phyloP scores from a whole-genome alignment of 345 rosid genomes.

The Eutrema heterophyllum region DNA sequence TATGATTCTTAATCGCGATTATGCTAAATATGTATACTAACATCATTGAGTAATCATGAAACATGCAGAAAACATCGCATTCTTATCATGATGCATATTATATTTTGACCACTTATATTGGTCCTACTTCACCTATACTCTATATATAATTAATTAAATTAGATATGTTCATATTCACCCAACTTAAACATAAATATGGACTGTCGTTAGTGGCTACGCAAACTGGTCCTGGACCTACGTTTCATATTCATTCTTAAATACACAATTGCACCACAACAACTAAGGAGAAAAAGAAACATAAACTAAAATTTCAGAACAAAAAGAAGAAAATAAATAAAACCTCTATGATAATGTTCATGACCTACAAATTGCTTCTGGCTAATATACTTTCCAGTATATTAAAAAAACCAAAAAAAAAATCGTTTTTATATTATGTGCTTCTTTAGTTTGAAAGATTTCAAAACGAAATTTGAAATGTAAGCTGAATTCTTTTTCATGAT shows the following conservation, averaged over 20 bases:
- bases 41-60: slow-evolving; percentile 19
- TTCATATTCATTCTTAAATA: slow-evolving; percentile 15
- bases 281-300: neutral
- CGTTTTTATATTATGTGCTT: too few species aligned
- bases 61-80: slow-evolving; percentile 27
- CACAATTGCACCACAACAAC: neutral
- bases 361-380: slow-evolving; percentile 13
- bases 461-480: too few species aligned
- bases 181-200: neutral
- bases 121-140: slow-evolving; percentile 18
- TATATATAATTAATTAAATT: neutral
- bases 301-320: neutral
- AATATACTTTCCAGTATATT: neutral
- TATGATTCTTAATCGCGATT: neutral
- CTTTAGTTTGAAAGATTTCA: too few species aligned
- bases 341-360: neutral
- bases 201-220: neutral
- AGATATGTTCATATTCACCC: neutral
- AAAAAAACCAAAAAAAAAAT: neutral
- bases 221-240: slow-evolving; percentile 12
- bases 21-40: neutral
- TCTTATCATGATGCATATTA: slow-evolving; percentile 9
- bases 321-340: neutral
- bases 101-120: slow-evolving; percentile 8
- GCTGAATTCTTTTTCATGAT: too few species aligned